Conservation (phyloP, 768 basidiomycete species). For the Tephrocybe sp. region DNA sequence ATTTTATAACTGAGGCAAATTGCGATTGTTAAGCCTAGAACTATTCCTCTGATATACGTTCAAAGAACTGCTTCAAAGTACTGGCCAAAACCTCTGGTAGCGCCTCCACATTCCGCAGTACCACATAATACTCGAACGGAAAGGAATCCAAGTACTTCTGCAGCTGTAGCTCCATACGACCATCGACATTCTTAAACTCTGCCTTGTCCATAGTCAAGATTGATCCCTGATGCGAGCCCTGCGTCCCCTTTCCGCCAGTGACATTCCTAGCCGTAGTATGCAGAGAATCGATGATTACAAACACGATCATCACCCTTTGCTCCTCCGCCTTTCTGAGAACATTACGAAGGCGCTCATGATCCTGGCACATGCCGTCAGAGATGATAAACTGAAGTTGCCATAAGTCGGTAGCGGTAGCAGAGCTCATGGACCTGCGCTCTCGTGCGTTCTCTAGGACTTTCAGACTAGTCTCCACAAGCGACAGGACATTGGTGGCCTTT, state of each 20-base stretch:
- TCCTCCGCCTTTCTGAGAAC: slow-evolving; percentile 83
- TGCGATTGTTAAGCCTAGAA: not conserved
- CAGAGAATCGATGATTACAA: slow-evolving; percentile 92
- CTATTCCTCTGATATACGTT: slow-evolving; percentile 74
- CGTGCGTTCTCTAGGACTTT: slow-evolving; percentile 73
- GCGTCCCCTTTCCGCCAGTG: slow-evolving; percentile 15
- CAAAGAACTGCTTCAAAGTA: slow-evolving; percentile 91
- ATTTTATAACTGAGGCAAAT: not conserved
- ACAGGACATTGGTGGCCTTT: slow-evolving; percentile 81
- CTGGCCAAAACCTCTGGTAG: slow-evolving; percentile 86
- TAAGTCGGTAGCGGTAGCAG: slow-evolving; percentile 71
- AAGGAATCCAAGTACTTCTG: slow-evolving; percentile 92
- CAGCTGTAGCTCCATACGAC: slow-evolving; percentile 83
- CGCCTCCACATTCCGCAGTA: slow-evolving; percentile 87
- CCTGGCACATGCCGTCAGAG: slow-evolving; percentile 98
- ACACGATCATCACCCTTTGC: slow-evolving; percentile 92
- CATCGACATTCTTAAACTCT: slow-evolving; percentile 77
- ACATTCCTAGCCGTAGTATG: slow-evolving; percentile 31
- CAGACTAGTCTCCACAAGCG: slow-evolving; percentile 78
- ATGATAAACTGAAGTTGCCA: slow-evolving; percentile 99
- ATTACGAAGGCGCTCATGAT: slow-evolving; percentile 81
- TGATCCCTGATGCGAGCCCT: slow-evolving; percentile 51
- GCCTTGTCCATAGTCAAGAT: slow-evolving; percentile 94
- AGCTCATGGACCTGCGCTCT: slow-evolving; percentile 57
- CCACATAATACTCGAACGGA: slow-evolving; percentile 97